Evolutionary conservation across 1,284 basidiomycete genomes (phyloP).

Genomic region (Microbotryum scabiosae): DNA sequence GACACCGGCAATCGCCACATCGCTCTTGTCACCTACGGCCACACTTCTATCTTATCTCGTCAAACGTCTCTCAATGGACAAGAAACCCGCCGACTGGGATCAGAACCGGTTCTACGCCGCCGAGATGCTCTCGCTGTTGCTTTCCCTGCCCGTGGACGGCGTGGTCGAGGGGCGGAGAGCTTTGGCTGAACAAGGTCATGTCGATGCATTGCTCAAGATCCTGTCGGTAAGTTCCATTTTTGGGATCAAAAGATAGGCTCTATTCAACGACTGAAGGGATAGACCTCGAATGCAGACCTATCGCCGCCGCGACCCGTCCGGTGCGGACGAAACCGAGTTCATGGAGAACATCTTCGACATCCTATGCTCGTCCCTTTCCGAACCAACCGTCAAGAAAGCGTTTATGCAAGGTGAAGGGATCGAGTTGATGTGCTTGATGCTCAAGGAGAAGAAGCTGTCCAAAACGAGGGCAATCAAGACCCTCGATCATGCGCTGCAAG

Average conservation of each 20-base stretch:
- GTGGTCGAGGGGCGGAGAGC: slow-evolving; percentile 50
- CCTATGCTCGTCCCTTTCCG: slow-evolving; percentile 70
- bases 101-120: slow-evolving; percentile 42
- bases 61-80: slow-evolving; percentile 49
- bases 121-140: slow-evolving; percentile 69
- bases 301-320: slow-evolving; percentile 56
- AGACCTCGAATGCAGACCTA: slow-evolving; percentile 12
- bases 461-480: slow-evolving; percentile 78
- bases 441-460: slow-evolving; percentile 79
- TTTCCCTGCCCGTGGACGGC: slow-evolving; percentile 48
- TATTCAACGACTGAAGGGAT: not conserved
- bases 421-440: slow-evolving; percentile 92
- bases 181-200: slow-evolving; percentile 54
- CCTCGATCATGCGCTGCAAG: slow-evolving; percentile 82
- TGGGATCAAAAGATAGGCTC: not conserved
- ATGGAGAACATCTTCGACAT: slow-evolving; percentile 94
- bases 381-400: slow-evolving; percentile 63
- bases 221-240: slow-evolving; percentile 57
- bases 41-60: slow-evolving; percentile 71
- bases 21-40: slow-evolving; percentile 53
- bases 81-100: slow-evolving; percentile 25
- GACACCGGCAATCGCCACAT: slow-evolving; percentile 49
- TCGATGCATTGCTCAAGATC: slow-evolving; percentile 67
- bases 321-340: slow-evolving; percentile 87
- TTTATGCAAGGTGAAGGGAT: slow-evolving; percentile 88